Percentiles rank a stretch among this genome's conserved stretches.
Conservation (phyloP, 1,139 yeast species). For the Suhomyces maxii region DNA sequence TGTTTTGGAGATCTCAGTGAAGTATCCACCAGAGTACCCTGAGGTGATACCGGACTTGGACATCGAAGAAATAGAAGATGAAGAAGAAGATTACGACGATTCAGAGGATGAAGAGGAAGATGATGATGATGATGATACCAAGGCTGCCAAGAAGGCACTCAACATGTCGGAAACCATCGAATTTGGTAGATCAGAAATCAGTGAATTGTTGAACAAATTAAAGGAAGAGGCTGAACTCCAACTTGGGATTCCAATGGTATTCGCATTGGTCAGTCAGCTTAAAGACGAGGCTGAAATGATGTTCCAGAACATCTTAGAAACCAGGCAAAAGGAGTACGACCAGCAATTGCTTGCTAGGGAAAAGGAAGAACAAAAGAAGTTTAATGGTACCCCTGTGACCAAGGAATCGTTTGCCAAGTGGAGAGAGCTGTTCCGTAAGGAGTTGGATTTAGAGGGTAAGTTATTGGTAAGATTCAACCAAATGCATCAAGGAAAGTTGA, state of each 20-base stretch:
- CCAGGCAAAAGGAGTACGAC: constrained; percentile 59
- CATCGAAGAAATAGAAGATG: constrained; percentile 38
- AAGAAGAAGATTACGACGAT: constrained; percentile 35
- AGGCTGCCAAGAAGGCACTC: constrained; percentile 44
- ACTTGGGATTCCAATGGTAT: constrained; percentile 84
- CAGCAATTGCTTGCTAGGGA: constrained; percentile 56
- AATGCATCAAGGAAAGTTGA: constrained; percentile 74
- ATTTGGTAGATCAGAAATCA: constrained; percentile 49
- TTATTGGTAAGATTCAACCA: constrained; percentile 49
- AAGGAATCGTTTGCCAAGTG: constrained; percentile 66
- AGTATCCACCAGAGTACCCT: constrained; percentile 72
- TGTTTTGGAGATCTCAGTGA: constrained; percentile 53
- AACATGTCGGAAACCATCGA: constrained; percentile 58
- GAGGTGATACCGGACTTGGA: constrained; percentile 61
- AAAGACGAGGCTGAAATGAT: constrained; percentile 77
- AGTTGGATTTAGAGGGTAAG: constrained; percentile 53
- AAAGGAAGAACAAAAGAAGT: constrained; percentile 71
- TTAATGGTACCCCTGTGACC: constrained; percentile 81
- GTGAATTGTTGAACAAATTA: constrained; percentile 39
- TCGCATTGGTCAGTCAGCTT: constrained; percentile 70
- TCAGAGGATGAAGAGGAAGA: constrained; percentile 41
- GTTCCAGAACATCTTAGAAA: constrained; percentile 57
- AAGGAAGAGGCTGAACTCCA: constrained; percentile 71
- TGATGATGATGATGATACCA: constrained; percentile 44
- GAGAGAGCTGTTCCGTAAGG: constrained; percentile 65